These are phyloP conservation scores for Pseudogymnoascus destructans DNA, from an alignment of 2,329 filamentous ascomycete genomes.

Conservation along the genomic window DNA sequence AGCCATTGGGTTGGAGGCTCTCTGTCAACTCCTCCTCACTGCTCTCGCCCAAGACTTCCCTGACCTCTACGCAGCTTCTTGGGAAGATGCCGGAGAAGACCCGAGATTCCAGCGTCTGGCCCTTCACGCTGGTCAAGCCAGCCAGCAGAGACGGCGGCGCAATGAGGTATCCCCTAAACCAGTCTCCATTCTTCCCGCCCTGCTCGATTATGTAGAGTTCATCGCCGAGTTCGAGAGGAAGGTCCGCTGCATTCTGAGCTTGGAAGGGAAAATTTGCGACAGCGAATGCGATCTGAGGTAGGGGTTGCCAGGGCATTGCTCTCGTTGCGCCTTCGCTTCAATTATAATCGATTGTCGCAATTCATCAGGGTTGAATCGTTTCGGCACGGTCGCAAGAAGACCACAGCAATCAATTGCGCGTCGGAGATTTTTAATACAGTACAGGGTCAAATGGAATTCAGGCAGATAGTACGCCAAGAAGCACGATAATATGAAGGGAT, in stretches of 20 bases:
- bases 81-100: conserved; percentile 99
- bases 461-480: background rate
- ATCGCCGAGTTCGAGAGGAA: conserved; percentile 94
- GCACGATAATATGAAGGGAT: background rate
- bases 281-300: conserved; percentile 94
- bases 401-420: background rate
- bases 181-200: conserved; percentile 69
- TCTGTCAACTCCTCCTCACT: conserved; percentile 34
- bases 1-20: conserved; percentile 28
- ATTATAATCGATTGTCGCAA: background rate
- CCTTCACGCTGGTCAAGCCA: conserved; percentile 78
- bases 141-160: conserved; percentile 87
- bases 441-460: background rate
- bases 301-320: conserved; percentile 86
- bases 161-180: conserved; percentile 91
- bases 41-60: conserved; percentile 73
- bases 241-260: conserved; percentile 73
- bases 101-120: conserved; percentile 84
- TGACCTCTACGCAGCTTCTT: conserved; percentile 82
- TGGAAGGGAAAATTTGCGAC: conserved; percentile 92
- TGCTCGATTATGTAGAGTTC: conserved; percentile 98
- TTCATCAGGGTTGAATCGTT: background rate
- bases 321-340: conserved; percentile 7
- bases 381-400: background rate
- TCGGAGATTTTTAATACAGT: background rate